Evolutionary conservation across 2,329 filamentous ascomycete genomes (phyloP), one percentile per base, ranked within the genome.

Genomic region (Aspergillus sp.): DNA sequence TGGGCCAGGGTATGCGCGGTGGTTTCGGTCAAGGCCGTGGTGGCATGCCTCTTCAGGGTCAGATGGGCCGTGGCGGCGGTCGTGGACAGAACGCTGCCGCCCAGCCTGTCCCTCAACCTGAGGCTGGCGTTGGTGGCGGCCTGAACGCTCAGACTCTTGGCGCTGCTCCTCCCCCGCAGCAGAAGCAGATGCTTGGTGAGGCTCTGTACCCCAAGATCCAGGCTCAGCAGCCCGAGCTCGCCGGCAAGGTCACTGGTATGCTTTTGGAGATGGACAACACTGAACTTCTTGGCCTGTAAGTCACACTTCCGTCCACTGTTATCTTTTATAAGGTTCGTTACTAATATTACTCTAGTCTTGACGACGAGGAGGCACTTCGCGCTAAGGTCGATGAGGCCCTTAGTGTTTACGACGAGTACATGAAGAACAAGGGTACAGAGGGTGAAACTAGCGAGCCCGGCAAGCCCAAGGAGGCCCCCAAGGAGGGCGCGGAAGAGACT

Each of bases 191-290:
- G 72, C 83, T 98, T 46, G 93, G 93, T 69, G 93, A 98, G 76
- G 84, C 88, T 59, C 86, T 98, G 61, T 98, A 97, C 80, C 93
- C 93, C 66, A 98, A 97, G 85, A 97, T 98, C 64, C 83, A 90
- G 71, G 82, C 81, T 58, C 84, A 95, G 73, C 93, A 98, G 77
- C 86, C 89, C 50, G 90, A 96, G 62, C 79, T 98, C 63, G 93
- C 93, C 53, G 93, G 93, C 67, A 98, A 98, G 84, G 97, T 98
- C 71, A 98, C 93, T 52, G 93, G 93, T 74, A 98, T 98, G 93
- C 85, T 98, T 62, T 75, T 98, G 62, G 93, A 98, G 81, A 98
- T 98, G 93, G 93, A 97, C 63, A 97, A 97, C 73, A 69, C 78
- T 48, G 93, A 98, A 77, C 78, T 98, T 61, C 80, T 98, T 66